These are phyloP conservation scores for Pythium monospermum DNA, from an alignment of 352 stramenopile species.

Conservation along the genomic window DNA sequence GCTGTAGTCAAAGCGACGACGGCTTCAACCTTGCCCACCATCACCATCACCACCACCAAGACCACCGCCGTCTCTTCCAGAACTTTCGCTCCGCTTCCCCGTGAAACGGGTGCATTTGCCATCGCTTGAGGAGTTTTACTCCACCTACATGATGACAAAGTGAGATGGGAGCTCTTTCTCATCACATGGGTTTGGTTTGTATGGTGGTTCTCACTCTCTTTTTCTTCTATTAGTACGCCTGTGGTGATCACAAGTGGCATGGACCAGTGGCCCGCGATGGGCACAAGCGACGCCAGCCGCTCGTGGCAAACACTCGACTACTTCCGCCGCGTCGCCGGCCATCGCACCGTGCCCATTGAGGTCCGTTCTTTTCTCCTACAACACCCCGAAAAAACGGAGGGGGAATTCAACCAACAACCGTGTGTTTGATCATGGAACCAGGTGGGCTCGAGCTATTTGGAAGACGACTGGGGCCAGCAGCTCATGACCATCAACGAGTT, in stretches of 20 bases:
- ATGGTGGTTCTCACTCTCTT: background rate
- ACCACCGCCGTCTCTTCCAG: constrained; percentile 7
- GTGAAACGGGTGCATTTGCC: constrained; percentile 42
- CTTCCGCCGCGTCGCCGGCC: constrained; percentile 60
- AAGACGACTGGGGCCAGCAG: constrained; percentile 72
- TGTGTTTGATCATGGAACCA: too few relatives aligned
- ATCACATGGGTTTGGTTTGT: background rate
- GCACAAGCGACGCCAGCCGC: constrained; percentile 26
- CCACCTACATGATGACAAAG: constrained; percentile 49
- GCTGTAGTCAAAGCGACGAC: background rate
- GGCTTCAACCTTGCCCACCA: background rate
- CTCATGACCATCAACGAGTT: constrained; percentile 83
- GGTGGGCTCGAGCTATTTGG: constrained; percentile 75
- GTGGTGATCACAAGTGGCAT: constrained; percentile 75
- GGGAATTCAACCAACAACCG: too few relatives aligned
- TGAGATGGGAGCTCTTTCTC: constrained; percentile 9
- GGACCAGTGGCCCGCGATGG: constrained; percentile 81
- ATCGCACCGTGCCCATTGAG: constrained; percentile 79
- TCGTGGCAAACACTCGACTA: constrained; percentile 66
- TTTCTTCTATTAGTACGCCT: constrained; percentile 30
- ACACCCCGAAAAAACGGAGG: too few relatives aligned
- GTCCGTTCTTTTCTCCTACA: too few relatives aligned
- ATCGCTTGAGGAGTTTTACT: constrained; percentile 54
- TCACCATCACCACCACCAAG: background rate
- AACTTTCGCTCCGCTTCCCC: too few relatives aligned